Evolutionary conservation across 1,284 basidiomycete species (phyloP).

Genomic region (Microbotryum violaceum): DNA sequence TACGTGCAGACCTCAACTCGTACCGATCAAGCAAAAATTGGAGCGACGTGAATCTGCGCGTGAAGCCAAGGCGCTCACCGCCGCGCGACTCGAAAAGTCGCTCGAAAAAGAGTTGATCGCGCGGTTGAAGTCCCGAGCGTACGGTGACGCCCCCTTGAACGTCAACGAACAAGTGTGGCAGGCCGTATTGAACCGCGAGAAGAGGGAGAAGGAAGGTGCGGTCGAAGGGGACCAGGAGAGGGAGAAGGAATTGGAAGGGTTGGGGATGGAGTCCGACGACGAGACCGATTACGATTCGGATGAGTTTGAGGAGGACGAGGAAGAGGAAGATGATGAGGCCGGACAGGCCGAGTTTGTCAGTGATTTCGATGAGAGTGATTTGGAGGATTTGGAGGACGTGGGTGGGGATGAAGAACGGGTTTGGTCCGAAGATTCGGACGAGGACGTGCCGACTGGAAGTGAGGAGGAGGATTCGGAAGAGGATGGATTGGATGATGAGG

Average conservation of each 20-base stretch:
- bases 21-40: constrained; percentile 95
- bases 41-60: constrained; percentile 88
- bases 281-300: constrained; percentile 50
- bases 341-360: constrained; percentile 71
- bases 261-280: constrained; percentile 47
- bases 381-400: constrained; percentile 53
- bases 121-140: constrained; percentile 89
- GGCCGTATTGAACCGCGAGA: constrained; percentile 71
- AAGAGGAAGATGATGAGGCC: constrained; percentile 52
- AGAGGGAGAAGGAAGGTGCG: constrained; percentile 7
- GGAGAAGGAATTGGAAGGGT: constrained; percentile 44
- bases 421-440: constrained; percentile 2
- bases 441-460: background rate
- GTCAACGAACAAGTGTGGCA: constrained; percentile 98
- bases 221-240: constrained; percentile 42
- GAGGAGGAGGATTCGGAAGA: constrained; percentile 28
- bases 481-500: constrained; percentile 33
- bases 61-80: constrained; percentile 90
- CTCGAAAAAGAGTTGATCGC: constrained; percentile 96
- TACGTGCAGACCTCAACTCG: constrained; percentile 67
- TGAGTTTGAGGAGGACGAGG: constrained; percentile 50
- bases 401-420: no score
- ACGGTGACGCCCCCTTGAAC: constrained; percentile 94
- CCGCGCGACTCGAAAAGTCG: constrained; percentile 84
- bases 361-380: constrained; percentile 52